Evolutionary conservation across 2,329 filamentous ascomycete species (phyloP), one percentile per base, ranked within the genome.

Genomic region (Colletotrichum melonis): DNA sequence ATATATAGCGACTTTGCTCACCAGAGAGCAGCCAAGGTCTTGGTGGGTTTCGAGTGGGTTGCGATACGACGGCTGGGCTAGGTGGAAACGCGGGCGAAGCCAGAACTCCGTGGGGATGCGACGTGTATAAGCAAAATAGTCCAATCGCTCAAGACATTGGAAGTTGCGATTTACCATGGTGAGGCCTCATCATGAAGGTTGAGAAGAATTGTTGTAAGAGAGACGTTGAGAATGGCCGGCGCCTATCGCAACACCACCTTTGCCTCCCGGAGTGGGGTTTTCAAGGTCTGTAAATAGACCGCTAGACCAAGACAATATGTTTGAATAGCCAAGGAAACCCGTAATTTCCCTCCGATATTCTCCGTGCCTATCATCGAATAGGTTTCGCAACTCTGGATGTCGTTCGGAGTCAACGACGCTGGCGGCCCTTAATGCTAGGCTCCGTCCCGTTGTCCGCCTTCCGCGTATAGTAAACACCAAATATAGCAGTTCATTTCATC

Each of bases 21-120:
- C 14, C 22, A 16, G 22, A 5, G 9, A 54, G 7, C 22, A 38
- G 64, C 69, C 64, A 72, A 68, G 57, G 22, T 4, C 49, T 49
- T 67, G 42, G 49, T 19, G 9, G 42, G 63, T 71, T 71, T 71
- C 63, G 69, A 19, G 57, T 57, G 57, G n/a, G 64, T 54, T 54
- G 58, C 52, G 69, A 68, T 54, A n/a, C 69, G 22, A 63, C 64
- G 38, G 32, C 59, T 46, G 54, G 42, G 38, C 52, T 11, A 55
- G 32, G 54, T 60, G 24, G 35, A 54, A 64, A 72, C 46, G 46
- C 30, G 58, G 22, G 28, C 19, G 52, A 68, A 38, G 22, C 26
- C 38, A 57, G 11, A n/a, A 19, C 19, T 24, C 42, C 54, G 55
- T 49, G 56, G 49, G 56, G 49, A 7, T 32, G 52, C 63, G 26